Base-by-base conservation (phyloP, 2,329 filamentous ascomycete genomes). In the Xylariaceae sp. region DNA sequence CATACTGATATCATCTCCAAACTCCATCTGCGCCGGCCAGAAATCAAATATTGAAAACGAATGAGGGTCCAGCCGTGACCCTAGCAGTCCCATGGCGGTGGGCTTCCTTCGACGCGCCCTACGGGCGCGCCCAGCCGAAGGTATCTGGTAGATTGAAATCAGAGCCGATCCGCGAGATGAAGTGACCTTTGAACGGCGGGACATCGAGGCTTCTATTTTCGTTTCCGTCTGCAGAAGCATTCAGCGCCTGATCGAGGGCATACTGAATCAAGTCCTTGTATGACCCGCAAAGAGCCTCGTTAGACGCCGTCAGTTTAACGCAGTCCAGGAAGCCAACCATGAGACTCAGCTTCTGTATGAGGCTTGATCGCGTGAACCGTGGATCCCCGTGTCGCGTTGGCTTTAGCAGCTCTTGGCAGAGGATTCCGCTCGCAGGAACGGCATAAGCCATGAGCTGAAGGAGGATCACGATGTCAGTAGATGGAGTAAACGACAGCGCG, bases 271-370 rank as follows among this genome's bases (percentile, higher is more conserved):
- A 73, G 2, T 71, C 71, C 58, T 77, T 77, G 67, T 77, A 79
- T 17, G 77, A 72, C 15, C 67, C 70, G 63, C 79, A 82, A 4
- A 82, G 69, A n/a, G 77, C 73, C 4, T 75, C 76, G 37, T 82
- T 82, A 1, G 79, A 78, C 0, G 77, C 77, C 1, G 74, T 73
- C 0, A 78, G 77, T 3, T 73, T 72, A 1, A 82, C 73, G 80
- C 80, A 82, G 55, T 80, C 78, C 9, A 82, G 72, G 57, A 81
- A 82, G 0, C 77, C 79, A 2, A 81, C 74, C 0, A 82, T 70
- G 1, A 82, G 75, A 59, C 77, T 80, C 1, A 82, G 72, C 56
- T 82, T 78, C 62, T 82, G 79, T 39, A 82, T 76, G 7, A 82
- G 78, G 47, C 73, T 76, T 0, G 78, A 80, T 0, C 77, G 73